Evolutionary conservation across 148 eudicot genomes (phyloP), one percentile per base, ranked within the genome.

Genomic region (Rhododendron vialii): DNA sequence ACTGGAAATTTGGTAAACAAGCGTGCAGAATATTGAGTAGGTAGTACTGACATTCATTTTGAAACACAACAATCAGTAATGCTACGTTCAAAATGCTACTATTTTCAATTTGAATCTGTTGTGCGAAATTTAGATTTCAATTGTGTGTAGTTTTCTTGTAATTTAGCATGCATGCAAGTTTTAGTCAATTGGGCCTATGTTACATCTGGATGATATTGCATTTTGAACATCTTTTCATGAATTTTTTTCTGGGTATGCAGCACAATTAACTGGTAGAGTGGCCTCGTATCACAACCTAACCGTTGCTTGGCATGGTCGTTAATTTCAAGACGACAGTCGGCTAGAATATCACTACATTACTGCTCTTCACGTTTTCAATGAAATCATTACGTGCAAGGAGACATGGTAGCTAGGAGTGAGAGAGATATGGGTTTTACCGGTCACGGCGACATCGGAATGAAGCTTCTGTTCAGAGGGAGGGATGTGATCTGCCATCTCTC

Each of bases 401-500:
- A 59, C 26, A 59, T 59, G 65, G n/a, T 59, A 59, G 45, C 45
- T 6, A 41, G 10, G 30, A 36, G 4, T 6, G 53, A 83, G 47
- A 83, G 57, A 83, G 30, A 83, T 41, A 50, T 28, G 14, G 22
- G 18, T 33, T 35, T 41, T 84, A 74, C 86, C 86, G 1, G 30
- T 6, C 2, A n/a, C 18, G 7, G n/a, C 36, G 7, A 53, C n/a
- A 15, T 55, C 17, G 6, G 35, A 2, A 5, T 71, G 65, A 74
- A 3, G 26, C 61, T 69, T 83, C 85, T 71, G n/a, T 9, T 26
- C 26, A 3, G 59, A 43, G 26, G 50, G 79, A 50, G 48, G 50
- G 69, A 11, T 36, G 61, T 45, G n/a, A 12, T 30, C 43, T 84
- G 61, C 63, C 85, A 84, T 69, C 59, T n/a, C 79, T 63, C 78